Evolutionary conservation across 257 asterid genomes (phyloP), one percentile per base, ranked within the genome.

Genomic region (Ajuga chamaepitys): DNA sequence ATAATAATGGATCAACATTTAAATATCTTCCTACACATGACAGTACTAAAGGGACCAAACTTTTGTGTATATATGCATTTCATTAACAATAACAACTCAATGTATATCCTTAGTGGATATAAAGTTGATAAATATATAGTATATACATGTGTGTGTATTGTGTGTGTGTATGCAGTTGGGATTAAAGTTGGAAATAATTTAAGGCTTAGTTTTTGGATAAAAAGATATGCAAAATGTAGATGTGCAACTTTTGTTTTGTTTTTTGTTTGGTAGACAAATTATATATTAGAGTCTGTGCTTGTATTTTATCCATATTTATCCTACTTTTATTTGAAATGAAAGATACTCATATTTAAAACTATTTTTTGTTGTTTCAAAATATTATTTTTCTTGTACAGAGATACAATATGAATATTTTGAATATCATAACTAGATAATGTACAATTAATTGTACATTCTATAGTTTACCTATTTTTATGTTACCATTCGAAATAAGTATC

Each of bases 21-120:
- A 47, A 44, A 73, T 53, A 55, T 57, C 55, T 57, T 58, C 14
- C 4, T 64, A 25, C 16, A 67, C 53, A 57, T 58, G 62, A 62
- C 44, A 67, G 66, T 50, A 28, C 22, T 45, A 75, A 80, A 80
- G 80, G 77, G 64, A 1, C 21, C 71, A 25, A 30, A 46, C 81
- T 80, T 68, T 80, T 71, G 38, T 52, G 26, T 16, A 9, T 2
- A 18, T 62, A 28, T 62, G 74, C 51, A 35, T 56, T 21, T 32
- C 16, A 67, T 35, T 66, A 71, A 45, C 45, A 40, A 18, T 56
- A 47, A 18, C 46, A 44, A 34, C 24, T 40, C 44, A 11, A 25
- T 37, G 11, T 44, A 18, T 37, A 47, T 37, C 56, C 56, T 46
- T 35, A 21, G 72, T 57, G 77, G 77, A 65, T 72, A 50, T 72